phyloP scores from a whole-genome alignment of 768 basidiomycete genomes.

The Mrakia frigida region DNA sequence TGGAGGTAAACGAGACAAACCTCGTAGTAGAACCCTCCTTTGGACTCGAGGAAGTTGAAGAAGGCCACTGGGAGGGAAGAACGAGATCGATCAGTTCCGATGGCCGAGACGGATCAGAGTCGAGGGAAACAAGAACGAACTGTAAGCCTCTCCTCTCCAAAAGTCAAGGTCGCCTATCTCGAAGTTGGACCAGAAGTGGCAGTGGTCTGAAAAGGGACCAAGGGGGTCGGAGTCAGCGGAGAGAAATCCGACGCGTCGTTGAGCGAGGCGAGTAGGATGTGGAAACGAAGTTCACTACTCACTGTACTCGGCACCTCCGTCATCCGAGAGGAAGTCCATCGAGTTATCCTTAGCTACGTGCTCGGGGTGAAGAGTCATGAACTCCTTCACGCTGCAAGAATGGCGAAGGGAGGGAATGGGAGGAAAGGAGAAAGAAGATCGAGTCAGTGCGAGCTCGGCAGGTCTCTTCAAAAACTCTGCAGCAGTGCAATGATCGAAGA shows the following conservation, averaged over 20 bases:
- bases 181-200: constrained; percentile 84
- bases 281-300: not conserved
- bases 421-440: no score
- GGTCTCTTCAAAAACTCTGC: no score
- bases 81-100: not conserved
- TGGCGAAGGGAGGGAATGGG: no score
- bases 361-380: constrained; percentile 22
- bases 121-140: constrained; percentile 48
- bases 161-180: constrained; percentile 80
- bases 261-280: not conserved
- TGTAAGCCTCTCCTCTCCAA: constrained; percentile 64
- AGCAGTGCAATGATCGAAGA: no score
- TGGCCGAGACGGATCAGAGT: not conserved
- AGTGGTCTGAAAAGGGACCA: not conserved
- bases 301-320: constrained; percentile 67
- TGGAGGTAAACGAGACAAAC: not conserved
- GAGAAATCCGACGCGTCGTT: no score
- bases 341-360: constrained; percentile 52
- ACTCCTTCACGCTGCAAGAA: constrained; percentile 48
- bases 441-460: no score
- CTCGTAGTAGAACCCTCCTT: constrained; percentile 69
- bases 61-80: constrained; percentile 54
- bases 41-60: constrained; percentile 50
- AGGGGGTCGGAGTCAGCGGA: not conserved
- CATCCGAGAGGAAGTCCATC: constrained; percentile 66